A percentile compares a stretch with the other conserved stretches of the same genome.
Evolutionary conservation across 2,329 filamentous ascomycete species (phyloP).

Genomic region (Fusarium verticillioides): DNA sequence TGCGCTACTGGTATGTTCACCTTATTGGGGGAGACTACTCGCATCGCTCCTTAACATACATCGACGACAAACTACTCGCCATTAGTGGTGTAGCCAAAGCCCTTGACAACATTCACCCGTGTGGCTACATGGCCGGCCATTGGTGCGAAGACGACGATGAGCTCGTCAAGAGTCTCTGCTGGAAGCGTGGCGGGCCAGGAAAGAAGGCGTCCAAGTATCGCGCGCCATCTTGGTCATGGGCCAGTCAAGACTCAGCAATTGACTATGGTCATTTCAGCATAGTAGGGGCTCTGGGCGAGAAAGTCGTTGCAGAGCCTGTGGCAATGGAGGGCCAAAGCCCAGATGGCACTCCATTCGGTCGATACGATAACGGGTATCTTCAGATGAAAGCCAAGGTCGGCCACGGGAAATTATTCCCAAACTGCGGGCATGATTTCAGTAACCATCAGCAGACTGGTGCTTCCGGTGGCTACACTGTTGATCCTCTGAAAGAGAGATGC

Average conservation of each 20-base stretch:
- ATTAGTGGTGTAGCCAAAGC: background rate
- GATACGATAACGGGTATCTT: background rate
- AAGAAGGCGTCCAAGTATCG: background rate
- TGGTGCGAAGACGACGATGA: slow-evolving; percentile 1
- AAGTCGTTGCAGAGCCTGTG: background rate
- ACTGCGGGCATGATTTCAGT: background rate
- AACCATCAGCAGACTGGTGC: background rate
- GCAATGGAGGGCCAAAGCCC: background rate
- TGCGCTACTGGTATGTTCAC: slow-evolving; percentile 3
- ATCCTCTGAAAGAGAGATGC: background rate
- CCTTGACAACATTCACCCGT: background rate
- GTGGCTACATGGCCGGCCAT: slow-evolving; percentile 7
- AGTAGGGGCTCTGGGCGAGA: rapidly evolving
- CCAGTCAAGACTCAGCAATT: background rate
- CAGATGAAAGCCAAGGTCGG: slow-evolving; percentile 1
- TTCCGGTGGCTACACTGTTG: background rate
- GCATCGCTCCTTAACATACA: background rate
- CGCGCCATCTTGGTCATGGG: slow-evolving; percentile 10
- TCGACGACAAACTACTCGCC: slow-evolving; percentile 6
- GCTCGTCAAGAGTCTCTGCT: background rate
- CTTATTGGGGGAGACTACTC: slow-evolving; percentile 8
- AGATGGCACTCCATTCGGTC: background rate
- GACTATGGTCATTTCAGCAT: background rate
- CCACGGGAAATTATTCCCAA: background rate
- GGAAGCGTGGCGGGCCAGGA: background rate